These are phyloP conservation scores for Papiliotrema flavescens DNA, from an alignment of 1,284 basidiomycete species.

Conservation along the genomic window DNA sequence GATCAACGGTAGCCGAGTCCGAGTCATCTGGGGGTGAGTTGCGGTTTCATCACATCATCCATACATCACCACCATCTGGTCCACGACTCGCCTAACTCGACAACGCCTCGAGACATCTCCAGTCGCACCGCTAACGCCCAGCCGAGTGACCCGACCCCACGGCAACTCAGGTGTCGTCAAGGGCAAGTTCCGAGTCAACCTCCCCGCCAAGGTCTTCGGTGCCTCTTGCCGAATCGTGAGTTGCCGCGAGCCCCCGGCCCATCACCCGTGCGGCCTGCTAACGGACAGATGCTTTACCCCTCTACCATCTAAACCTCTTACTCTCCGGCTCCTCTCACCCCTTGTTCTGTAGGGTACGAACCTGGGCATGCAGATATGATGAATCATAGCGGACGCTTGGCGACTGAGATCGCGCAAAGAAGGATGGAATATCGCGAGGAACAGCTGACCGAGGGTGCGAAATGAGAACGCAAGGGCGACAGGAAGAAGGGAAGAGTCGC, in stretches of 20 bases:
- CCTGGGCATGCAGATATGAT: background rate
- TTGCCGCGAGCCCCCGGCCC: conserved; percentile 25
- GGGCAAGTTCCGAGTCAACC: conserved; percentile 94
- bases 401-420: too few species aligned
- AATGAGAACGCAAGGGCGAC: too few species aligned
- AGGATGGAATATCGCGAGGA: too few species aligned
- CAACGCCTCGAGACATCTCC: background rate
- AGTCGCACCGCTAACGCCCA: conserved; percentile 35
- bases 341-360: background rate
- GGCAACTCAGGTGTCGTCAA: conserved; percentile 95
- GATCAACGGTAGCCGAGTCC: conserved; percentile 85
- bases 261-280: background rate
- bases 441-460: too few species aligned
- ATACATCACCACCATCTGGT: background rate
- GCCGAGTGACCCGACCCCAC: conserved; percentile 87
- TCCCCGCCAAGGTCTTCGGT: conserved; percentile 93
- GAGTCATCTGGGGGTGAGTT: conserved; percentile 89
- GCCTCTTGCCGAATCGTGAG: conserved; percentile 86
- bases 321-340: background rate
- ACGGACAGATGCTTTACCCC: conserved; percentile 49
- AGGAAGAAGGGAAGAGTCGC: too few species aligned
- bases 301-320: conserved; percentile 46
- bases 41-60: conserved; percentile 1
- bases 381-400: too few species aligned
- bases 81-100: background rate